Base-by-base conservation (phyloP, 257 asterid species). In the Penstemon davidsonii region DNA sequence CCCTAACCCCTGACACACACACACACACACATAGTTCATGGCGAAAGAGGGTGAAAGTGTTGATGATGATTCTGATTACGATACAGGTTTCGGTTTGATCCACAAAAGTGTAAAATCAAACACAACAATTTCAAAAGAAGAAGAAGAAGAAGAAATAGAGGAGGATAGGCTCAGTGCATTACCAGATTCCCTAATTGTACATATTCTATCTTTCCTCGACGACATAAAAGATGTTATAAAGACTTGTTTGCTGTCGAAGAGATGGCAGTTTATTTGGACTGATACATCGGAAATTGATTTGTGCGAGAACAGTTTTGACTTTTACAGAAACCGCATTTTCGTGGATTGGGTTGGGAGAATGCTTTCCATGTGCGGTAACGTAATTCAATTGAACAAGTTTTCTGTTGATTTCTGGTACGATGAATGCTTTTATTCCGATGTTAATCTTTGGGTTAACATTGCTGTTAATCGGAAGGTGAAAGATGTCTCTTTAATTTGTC, bases 221-320 rank as follows among this genome's bases (percentile, higher is more conserved):
- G 19, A n/a, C n/a, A 36, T 41, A 40, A 10, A 59, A 44, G 49
- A 58, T 25, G 67, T 63, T 57, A 42, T n/a, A 8, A 47, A 7
- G 64, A 73, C 76, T 5, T 0, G 51, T 36, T 39, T 62, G 4
- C 42, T 65, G 67, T 73, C 77, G 7, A 64, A 33, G 19, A 63
- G 65, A 55, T 64, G 66, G 66, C 42, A 18, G n/a, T 71, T 41
- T 55, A 36, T 63, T 3, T 73, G 77, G 72, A 52, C 72, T 5
- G 40, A 62, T 5, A 15, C 46, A 55, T 55, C 72, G 5, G 37
- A 4, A 12, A 60, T 72, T 44, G 38, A 13, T 40, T 51, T 70
- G 39, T 3, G 0, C 0, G n/a, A n/a, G n/a, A n/a, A n/a, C n/a
- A n/a, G n/a, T n/a, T n/a, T n/a, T n/a, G 61, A 41, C 5, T 13